phyloP scores from a whole-genome alignment of 2,329 filamentous ascomycete genomes.

The Penicillium sumatraense region DNA sequence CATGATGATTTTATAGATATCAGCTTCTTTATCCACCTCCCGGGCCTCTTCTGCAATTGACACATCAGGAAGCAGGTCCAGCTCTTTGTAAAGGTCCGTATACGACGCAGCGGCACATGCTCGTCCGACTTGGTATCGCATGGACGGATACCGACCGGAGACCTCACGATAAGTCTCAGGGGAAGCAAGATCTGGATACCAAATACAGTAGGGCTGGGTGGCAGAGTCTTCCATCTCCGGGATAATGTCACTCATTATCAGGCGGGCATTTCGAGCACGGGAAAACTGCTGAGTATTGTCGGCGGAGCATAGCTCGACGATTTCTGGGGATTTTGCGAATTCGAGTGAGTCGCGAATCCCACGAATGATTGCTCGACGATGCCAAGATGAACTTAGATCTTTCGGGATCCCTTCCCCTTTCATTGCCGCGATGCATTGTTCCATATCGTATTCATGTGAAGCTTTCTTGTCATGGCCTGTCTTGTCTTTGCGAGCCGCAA shows the following conservation, averaged over 20 bases:
- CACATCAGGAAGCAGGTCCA: slow-evolving; percentile 23
- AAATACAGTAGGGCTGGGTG: slow-evolving; percentile 48
- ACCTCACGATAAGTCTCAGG: slow-evolving; percentile 45
- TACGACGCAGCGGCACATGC: slow-evolving; percentile 26
- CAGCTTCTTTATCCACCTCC: slow-evolving; percentile 8
- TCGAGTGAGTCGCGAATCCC: slow-evolving; percentile 16
- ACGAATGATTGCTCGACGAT: slow-evolving; percentile 13
- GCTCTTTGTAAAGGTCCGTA: slow-evolving; percentile 21
- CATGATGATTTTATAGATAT: slow-evolving; percentile 22
- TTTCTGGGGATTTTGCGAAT: slow-evolving; percentile 16
- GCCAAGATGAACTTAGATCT: slow-evolving; percentile 13
- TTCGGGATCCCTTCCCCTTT: slow-evolving; percentile 9
- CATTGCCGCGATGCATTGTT: slow-evolving; percentile 11
- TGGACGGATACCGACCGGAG: slow-evolving; percentile 33
- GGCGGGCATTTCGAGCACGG: slow-evolving; percentile 19
- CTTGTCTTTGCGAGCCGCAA: too few species aligned
- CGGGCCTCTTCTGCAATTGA: slow-evolving; percentile 26
- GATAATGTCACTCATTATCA: slow-evolving; percentile 29
- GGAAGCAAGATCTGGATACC: slow-evolving; percentile 43
- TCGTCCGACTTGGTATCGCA: slow-evolving; percentile 24
- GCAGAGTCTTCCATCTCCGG: slow-evolving; percentile 30
- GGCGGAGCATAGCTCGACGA: slow-evolving; percentile 16
- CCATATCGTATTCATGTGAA: neutral
- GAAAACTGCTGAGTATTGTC: slow-evolving; percentile 12
- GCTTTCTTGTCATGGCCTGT: too few species aligned